Conservation (phyloP, 192 early-diverging fungal genomes). For the Piromyces finnis region DNA sequence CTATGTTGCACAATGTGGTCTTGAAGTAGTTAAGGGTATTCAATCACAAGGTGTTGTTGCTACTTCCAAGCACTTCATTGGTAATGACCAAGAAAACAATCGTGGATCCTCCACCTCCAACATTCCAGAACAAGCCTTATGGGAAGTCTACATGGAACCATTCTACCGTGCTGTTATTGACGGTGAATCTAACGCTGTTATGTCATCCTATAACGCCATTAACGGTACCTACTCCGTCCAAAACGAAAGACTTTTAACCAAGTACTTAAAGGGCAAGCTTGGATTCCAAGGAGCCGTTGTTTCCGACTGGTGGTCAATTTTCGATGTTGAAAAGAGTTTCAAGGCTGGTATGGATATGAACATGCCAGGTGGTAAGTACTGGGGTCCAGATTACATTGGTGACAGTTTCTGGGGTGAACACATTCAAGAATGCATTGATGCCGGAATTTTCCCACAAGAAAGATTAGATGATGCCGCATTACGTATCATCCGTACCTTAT, state of each 20-base stretch:
- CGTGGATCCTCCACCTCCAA: conserved; percentile 4
- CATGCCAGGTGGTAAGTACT: too few relatives aligned
- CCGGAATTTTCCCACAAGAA: neutral
- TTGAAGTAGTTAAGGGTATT: conserved; percentile 14
- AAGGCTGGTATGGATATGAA: conserved; percentile 30
- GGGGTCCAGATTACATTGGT: neutral
- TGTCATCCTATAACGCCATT: conserved; percentile 39
- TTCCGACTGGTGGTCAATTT: conserved; percentile 35
- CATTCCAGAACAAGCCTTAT: conserved; percentile 28
- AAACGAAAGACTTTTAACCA: conserved; percentile 17
- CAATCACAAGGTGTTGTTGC: conserved; percentile 28
- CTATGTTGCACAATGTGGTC: conserved; percentile 8
- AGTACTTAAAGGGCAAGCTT: conserved; percentile 26
- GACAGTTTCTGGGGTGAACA: neutral
- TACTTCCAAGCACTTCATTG: conserved; percentile 19
- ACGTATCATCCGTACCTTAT: too few relatives aligned
- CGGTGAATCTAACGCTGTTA: conserved; percentile 28
- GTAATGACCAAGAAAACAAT: too few relatives aligned
- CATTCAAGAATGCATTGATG: neutral
- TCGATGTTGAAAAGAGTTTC: conserved; percentile 8
- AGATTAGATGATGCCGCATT: too few relatives aligned
- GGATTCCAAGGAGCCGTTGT: conserved; percentile 42
- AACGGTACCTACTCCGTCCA: conserved; percentile 11
- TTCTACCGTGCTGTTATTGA: conserved; percentile 11
- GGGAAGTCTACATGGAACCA: conserved; percentile 22